Conservation (phyloP, 345 rosid genomes). For the Populus davidiana region DNA sequence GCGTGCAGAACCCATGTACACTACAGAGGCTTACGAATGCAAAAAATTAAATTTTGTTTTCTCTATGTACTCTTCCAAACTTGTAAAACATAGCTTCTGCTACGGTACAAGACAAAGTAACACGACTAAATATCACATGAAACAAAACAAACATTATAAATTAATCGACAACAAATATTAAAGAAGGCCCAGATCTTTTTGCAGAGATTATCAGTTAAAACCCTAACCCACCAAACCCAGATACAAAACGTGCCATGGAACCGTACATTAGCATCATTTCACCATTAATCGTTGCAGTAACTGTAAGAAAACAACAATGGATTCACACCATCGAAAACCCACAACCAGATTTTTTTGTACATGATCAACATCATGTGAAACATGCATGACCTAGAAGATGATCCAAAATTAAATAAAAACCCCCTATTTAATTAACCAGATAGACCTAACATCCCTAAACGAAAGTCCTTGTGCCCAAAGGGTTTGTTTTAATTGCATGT, state of each 20-base stretch:
- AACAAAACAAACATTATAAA: not conserved
- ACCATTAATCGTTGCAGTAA: not conserved
- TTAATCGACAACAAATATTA: not conserved
- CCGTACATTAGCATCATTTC: constrained; percentile 6
- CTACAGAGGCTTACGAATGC: not conserved
- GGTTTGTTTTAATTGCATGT: constrained; percentile 4
- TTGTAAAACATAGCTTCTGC: not conserved
- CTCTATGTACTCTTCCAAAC: not conserved
- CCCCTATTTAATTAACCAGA: not conserved
- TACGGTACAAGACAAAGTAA: not conserved
- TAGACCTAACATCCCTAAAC: not conserved
- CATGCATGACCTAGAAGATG: not conserved
- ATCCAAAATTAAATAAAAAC: not conserved
- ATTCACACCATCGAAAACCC: constrained; percentile 12
- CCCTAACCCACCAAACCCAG: constrained; percentile 22
- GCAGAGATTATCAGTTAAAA: constrained; percentile 14
- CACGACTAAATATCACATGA: not conserved
- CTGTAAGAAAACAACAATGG: not conserved
- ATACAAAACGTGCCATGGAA: not conserved
- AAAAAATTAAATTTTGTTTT: not conserved
- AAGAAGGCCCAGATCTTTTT: constrained; percentile 1
- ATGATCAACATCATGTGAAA: constrained; percentile 14
- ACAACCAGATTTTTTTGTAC: not conserved
- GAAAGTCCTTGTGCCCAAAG: constrained; percentile 2
- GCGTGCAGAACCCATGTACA: not conserved